Percentiles rank a stretch among this genome's conserved stretches.
Conservation (phyloP, 495 filamentous ascomycete species). For the Rostrohypoxylon terebratum region DNA sequence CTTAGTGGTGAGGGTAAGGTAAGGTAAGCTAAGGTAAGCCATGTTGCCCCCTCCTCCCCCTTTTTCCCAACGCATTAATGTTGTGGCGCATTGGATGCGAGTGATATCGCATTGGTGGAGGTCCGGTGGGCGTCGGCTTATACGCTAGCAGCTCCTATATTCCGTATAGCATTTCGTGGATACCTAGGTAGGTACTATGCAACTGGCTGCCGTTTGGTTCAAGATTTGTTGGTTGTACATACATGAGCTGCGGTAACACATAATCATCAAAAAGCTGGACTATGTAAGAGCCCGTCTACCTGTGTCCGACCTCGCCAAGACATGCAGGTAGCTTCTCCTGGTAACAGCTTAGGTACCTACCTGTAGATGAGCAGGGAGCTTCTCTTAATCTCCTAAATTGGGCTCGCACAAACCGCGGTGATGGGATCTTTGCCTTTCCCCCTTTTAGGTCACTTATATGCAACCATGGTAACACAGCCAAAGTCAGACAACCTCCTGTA, state of each 20-base stretch:
- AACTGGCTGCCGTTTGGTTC: conserved; percentile 10
- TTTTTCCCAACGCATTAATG: conserved; percentile 28
- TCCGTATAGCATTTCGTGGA: background rate
- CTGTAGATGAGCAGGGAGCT: background rate
- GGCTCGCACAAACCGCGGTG: conserved; percentile 33
- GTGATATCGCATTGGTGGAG: conserved; percentile 45
- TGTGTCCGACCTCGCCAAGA: conserved; percentile 33
- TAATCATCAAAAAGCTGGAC: background rate
- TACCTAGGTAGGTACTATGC: background rate
- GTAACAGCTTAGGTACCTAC: conserved; percentile 15
- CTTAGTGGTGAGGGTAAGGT: conserved; percentile 43
- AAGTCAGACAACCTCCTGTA: conserved; percentile 22
- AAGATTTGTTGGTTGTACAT: conserved; percentile 8
- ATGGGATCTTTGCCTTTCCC: conserved; percentile 37
- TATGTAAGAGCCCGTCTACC: conserved; percentile 6
- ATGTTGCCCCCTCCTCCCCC: conserved; percentile 32
- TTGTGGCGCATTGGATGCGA: conserved; percentile 32
- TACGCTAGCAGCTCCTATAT: conserved; percentile 5
- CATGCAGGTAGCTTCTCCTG: conserved; percentile 44
- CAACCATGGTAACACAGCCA: conserved; percentile 28
- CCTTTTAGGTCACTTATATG: conserved; percentile 13
- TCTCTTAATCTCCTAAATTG: conserved; percentile 33
- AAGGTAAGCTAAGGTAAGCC: conserved; percentile 41
- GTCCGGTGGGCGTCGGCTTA: conserved; percentile 2
- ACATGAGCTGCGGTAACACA: conserved; percentile 16